Evolutionary conservation across 768 basidiomycete genomes (phyloP).

Genomic region (Vararia minispora): DNA sequence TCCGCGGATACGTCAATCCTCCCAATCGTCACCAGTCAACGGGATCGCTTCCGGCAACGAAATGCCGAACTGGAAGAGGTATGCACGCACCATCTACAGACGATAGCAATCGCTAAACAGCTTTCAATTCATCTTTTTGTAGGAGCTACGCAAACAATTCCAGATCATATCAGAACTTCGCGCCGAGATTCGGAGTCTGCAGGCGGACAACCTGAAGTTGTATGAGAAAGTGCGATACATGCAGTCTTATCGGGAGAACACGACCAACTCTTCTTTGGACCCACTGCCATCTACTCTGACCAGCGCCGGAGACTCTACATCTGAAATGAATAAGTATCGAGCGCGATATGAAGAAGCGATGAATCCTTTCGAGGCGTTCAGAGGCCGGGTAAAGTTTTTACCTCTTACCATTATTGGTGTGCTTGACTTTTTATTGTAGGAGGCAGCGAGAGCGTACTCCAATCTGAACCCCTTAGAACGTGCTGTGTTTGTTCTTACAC

Average conservation of each 20-base stretch:
- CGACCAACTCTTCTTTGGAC: constrained; percentile 47
- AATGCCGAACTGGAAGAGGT: constrained; percentile 97
- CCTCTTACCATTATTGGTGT: background rate
- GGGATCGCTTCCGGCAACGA: constrained; percentile 94
- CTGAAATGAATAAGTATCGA: constrained; percentile 83
- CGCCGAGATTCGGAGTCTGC: constrained; percentile 81
- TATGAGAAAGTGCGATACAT: constrained; percentile 99
- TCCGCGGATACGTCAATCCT: constrained; percentile 89
- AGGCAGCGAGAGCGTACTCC: constrained; percentile 88
- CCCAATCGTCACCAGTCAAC: constrained; percentile 96
- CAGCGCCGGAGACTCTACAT: constrained; percentile 30
- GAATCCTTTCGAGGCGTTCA: constrained; percentile 98
- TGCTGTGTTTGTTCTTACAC: constrained; percentile 74
- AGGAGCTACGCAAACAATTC: constrained; percentile 95
- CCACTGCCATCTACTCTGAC: constrained; percentile 37
- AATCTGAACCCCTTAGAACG: constrained; percentile 88
- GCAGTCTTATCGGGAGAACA: constrained; percentile 87
- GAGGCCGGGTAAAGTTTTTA: constrained; percentile 65
- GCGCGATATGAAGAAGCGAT: constrained; percentile 92
- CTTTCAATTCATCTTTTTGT: background rate
- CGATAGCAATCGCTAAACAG: constrained; percentile 1
- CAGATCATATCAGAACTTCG: constrained; percentile 92
- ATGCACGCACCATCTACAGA: constrained; percentile 1
- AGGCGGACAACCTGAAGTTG: constrained; percentile 91
- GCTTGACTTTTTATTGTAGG: constrained; percentile 37